Evolutionary conservation across 805 yeast species (phyloP).

Genomic region (Saturnispora kantuleensis): DNA sequence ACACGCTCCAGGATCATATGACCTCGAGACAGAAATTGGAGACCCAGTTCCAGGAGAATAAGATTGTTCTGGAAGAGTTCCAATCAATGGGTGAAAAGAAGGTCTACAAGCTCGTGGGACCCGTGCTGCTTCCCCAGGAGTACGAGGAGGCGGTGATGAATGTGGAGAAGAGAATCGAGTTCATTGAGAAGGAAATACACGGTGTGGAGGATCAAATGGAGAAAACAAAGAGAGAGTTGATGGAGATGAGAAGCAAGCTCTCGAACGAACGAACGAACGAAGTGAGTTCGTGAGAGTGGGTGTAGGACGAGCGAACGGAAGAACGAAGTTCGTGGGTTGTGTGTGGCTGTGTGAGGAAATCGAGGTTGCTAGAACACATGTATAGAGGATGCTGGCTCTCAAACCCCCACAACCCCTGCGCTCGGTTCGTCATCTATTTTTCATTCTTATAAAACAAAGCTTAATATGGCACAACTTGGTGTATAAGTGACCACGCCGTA

Average conservation of each 20-base stretch:
- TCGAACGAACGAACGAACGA: background rate
- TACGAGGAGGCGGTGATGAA: slow-evolving; percentile 70
- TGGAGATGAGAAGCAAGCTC: background rate
- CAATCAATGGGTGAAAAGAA: slow-evolving; percentile 54
- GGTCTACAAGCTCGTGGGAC: slow-evolving; percentile 85
- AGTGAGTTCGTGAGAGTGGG: too few species aligned
- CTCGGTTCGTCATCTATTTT: too few species aligned
- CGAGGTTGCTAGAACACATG: too few species aligned
- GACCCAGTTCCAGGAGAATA: slow-evolving; percentile 89
- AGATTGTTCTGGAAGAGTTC: slow-evolving; percentile 80
- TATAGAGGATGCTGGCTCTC: too few species aligned
- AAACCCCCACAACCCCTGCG: too few species aligned
- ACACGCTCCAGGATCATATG: slow-evolving; percentile 38
- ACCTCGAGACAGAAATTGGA: slow-evolving; percentile 78
- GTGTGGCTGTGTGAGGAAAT: too few species aligned
- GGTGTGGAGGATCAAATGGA: slow-evolving; percentile 67
- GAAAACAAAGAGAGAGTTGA: slow-evolving; percentile 2
- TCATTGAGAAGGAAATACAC: slow-evolving; percentile 66
- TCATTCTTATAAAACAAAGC: too few species aligned
- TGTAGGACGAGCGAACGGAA: background rate
- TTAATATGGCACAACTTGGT: too few species aligned
- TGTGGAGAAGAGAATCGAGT: slow-evolving; percentile 83
- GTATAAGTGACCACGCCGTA: too few species aligned
- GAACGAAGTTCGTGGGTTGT: too few species aligned
- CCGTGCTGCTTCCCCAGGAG: slow-evolving; percentile 86